phyloP scores from a whole-genome alignment of 2,329 filamentous ascomycete genomes.

The Monosporascus sp. region DNA sequence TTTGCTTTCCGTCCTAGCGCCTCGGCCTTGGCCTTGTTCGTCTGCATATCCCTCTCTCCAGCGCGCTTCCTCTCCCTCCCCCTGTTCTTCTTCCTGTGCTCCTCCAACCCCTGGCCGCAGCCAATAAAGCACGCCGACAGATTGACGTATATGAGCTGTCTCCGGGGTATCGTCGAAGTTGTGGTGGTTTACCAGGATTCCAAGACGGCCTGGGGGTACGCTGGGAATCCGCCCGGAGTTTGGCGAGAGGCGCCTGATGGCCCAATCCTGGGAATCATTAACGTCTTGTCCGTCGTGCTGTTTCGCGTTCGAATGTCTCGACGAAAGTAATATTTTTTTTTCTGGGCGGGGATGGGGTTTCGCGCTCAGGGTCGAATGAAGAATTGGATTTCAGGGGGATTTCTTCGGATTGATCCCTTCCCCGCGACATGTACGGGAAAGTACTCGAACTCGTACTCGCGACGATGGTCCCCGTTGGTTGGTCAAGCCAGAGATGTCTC shows the following conservation, averaged over 20 bases:
- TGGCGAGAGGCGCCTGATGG: constrained; percentile 13
- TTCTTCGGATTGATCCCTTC: too few relatives aligned
- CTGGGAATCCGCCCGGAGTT: constrained; percentile 3
- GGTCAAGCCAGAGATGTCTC: background rate
- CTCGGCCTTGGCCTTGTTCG: constrained; percentile 42
- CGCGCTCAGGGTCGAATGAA: background rate
- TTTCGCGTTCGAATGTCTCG: background rate
- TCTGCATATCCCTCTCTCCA: constrained; percentile 27
- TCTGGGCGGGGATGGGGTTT: background rate
- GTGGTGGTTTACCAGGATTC: background rate
- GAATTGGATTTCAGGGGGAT: too few relatives aligned
- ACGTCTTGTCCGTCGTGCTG: background rate
- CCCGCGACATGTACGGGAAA: too few relatives aligned
- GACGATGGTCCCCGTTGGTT: background rate
- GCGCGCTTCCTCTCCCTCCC: constrained; percentile 6
- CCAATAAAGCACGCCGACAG: constrained; percentile 10
- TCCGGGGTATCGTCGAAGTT: constrained; percentile 1
- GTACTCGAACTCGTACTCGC: too few relatives aligned
- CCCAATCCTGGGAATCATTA: constrained; percentile 13
- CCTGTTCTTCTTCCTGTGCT: background rate
- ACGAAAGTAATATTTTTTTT: background rate
- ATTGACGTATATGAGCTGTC: background rate
- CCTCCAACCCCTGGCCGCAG: constrained; percentile 12
- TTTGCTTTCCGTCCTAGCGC: constrained; percentile 35
- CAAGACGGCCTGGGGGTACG: background rate